Base-by-base conservation (phyloP, 2,329 filamentous ascomycete species). In the Byssothecium circinans region DNA sequence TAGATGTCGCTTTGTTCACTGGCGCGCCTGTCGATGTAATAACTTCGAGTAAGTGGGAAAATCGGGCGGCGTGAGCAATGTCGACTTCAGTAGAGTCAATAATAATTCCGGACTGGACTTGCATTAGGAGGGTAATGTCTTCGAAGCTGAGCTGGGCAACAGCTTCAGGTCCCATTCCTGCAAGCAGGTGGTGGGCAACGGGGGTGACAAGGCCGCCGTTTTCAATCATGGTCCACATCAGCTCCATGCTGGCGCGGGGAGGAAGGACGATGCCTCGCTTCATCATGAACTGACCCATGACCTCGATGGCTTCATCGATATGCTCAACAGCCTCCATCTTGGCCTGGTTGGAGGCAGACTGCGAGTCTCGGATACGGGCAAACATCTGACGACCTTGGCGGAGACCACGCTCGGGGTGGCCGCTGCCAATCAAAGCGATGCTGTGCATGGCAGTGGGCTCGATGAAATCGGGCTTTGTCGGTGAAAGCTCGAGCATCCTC, bases 391-490 rank as follows among this genome's bases (percentile, higher is more conserved):
- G 88, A 8, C 88, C 86, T 67, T 94, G 84, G 11, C 80, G 77
- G 49, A 97, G 74, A 41, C 87, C 94, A 64, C 92, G 89, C n/a
- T 86, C 84, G 40, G 91, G 82, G 62, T 91, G 86, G 34, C 91
- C 90, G 53, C 88, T 89, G 44, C 89, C 88, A 65, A 97, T 87
- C 70, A 97, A 78, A 39, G 91, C 89, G 47, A 95, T 84, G 12
- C 88, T 84, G 64, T 92, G 96, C 90, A 96, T 96, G 47, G 89
- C 83, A 11, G 90, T 87, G 19, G 91, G 88, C 74, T 96, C 91
- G 53, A 96, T 87, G 70, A 95, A 86, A 27, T 83, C 79, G 42
- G 79, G 75, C 62, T 83, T 78, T 49, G 84, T 80, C 2, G 84
- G 79, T 32, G 77, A 80, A 54, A 80, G 83, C 44, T 78, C 75